Evolutionary conservation across 768 basidiomycete species (phyloP), one percentile per base, ranked within the genome.

Genomic region (Russula ochroleuca): DNA sequence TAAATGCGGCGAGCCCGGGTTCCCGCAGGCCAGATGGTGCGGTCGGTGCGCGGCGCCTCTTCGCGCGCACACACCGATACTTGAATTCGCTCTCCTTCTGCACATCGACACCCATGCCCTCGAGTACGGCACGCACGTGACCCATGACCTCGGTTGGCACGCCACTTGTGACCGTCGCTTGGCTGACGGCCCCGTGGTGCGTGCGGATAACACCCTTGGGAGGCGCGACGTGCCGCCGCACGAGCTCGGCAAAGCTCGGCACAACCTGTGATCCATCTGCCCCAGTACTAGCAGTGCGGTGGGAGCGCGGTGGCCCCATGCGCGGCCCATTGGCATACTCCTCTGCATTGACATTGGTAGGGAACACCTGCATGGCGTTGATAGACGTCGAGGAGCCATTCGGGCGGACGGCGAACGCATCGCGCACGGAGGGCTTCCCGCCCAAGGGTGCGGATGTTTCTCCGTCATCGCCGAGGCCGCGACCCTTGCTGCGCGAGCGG

Each of bases 171-270:
- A 98, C 83, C 57, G 86, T 94, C 31, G 85, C 85, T 73, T 89
- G 88, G 73, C 98, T 97, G 35, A 98, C 89, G 2, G 95, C 87
- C 65, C 95, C 96, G 69, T 92, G 89, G 72, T 98, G 96, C 47
- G 90, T 83, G 13, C 94, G 85, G 45, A 98, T 74, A 57, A 80
- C 81, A 43, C 81, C 81, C 67, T 78, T 78, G 28, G 75, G 51
- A 23, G 72, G 70, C 6, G 74, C 67, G 45, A 75, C 71, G 66
- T 73, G 69, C 49, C 67, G 70, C 68, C 71, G 74, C 65, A 69
- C 67, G 64, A 69, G 75, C 67, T 72, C 72, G 37, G 68, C 69
- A 63, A 74, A 70, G 51, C 62, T 63, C 14, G 65, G 61, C 37
- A n/a, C 56, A 10, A 40, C 19, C 43, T 56, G 53, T 17, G 58